A percentile compares a stretch with the other conserved stretches of the same genome.
Conservation (phyloP, 2,329 filamentous ascomycete genomes). For the Chalaropsis ovoidea region DNA sequence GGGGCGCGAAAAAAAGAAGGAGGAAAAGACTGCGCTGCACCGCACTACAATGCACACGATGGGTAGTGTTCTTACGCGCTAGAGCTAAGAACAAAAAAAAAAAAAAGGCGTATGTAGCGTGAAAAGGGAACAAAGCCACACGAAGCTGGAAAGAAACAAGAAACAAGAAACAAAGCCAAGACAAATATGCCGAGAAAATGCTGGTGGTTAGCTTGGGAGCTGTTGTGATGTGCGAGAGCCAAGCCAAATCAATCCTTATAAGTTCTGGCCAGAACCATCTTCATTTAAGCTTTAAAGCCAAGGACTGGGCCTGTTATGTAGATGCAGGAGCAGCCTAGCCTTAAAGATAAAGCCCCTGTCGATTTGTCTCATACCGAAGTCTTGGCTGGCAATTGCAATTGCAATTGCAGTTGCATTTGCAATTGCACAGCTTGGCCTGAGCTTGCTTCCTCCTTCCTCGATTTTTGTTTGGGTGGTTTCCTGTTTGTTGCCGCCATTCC, state of each 20-base stretch:
- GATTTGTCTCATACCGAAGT: neutral
- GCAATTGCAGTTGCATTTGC: neutral
- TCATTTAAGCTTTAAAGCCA: conserved; percentile 11
- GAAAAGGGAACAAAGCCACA: neutral
- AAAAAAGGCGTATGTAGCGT: neutral
- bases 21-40: neutral
- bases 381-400: neutral
- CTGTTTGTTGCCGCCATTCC: neutral
- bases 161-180: neutral
- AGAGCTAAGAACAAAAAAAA: too few relatives aligned
- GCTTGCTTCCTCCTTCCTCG: too few relatives aligned
- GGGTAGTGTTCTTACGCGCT: too few relatives aligned
- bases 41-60: too few relatives aligned
- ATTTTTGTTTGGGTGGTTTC: too few relatives aligned
- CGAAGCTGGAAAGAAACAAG: neutral
- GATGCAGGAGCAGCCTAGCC: neutral
- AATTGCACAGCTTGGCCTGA: neutral
- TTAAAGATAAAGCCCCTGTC: neutral
- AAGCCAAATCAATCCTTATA: neutral
- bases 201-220: too few relatives aligned
- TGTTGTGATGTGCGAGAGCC: neutral
- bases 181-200: neutral
- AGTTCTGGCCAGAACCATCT: neutral
- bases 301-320: neutral
- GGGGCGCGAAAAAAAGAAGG: neutral